Conservation (phyloP, 140 eudicot species). For the Cichorium intybus region DNA sequence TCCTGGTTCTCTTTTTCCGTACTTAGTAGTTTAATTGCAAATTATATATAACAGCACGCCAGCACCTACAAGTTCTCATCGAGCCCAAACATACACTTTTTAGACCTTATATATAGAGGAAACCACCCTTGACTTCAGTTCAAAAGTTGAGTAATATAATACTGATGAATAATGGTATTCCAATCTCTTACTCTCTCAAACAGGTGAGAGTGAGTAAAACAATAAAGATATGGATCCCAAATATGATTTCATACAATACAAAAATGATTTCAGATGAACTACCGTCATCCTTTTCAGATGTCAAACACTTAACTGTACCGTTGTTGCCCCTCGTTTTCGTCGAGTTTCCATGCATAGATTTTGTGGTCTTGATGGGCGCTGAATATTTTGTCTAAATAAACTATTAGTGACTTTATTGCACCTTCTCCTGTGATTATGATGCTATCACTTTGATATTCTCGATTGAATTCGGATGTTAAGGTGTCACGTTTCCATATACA, state of each 20-base stretch:
- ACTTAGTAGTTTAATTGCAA: background rate
- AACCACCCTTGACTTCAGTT: background rate
- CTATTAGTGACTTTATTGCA: conserved; percentile 68
- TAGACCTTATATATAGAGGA: background rate
- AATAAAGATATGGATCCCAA: background rate
- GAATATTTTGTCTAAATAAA: conserved; percentile 47
- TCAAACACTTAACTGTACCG: conserved; percentile 68
- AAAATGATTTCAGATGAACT: conserved; percentile 26
- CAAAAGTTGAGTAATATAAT: background rate
- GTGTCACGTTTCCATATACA: no score
- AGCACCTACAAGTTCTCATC: background rate
- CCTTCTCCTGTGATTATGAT: no score
- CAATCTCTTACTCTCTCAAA: background rate
- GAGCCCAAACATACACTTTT: no score
- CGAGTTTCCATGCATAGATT: conserved; percentile 70
- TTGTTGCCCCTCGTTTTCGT: conserved; percentile 25
- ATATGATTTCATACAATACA: background rate
- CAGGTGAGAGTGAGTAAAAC: conserved; percentile 7
- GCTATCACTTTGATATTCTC: no score
- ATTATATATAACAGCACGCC: background rate
- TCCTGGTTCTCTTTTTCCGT: no score
- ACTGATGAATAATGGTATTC: conserved; percentile 1
- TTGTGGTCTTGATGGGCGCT: conserved; percentile 93
- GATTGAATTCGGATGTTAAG: no score
- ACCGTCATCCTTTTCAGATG: conserved; percentile 40